These are phyloP conservation scores for Trametes sanguinea DNA, from an alignment of 768 basidiomycete genomes.

Conservation along the genomic window DNA sequence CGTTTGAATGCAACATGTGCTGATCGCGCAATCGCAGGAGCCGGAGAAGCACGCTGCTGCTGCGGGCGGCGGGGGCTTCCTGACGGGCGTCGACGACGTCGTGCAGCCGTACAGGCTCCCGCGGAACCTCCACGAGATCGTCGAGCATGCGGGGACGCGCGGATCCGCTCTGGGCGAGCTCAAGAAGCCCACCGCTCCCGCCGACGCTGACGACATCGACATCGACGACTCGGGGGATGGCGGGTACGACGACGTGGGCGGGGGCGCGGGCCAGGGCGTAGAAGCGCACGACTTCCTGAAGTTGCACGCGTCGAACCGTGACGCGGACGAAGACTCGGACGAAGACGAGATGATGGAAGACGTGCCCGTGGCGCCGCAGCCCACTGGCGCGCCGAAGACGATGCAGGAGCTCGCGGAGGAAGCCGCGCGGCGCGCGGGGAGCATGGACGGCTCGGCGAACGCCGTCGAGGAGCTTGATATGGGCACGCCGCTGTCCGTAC, in stretches of 20 bases:
- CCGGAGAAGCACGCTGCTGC: constrained; percentile 10
- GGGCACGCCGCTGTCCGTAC: neutral
- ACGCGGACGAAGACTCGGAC: constrained; percentile 31
- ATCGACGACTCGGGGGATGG: neutral
- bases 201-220: neutral
- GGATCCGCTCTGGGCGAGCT: constrained; percentile 16
- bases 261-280: neutral
- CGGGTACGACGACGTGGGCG: constrained; percentile 28
- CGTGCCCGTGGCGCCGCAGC: constrained; percentile 5
- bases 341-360: constrained; percentile 30
- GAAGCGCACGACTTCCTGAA: neutral
- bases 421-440: constrained; percentile 17
- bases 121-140: constrained; percentile 44
- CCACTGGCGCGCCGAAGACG: constrained; percentile 48
- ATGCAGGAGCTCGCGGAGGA: constrained; percentile 67
- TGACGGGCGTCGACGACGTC: constrained; percentile 69
- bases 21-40: constrained; percentile 12
- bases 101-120: constrained; percentile 75
- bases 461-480: constrained; percentile 4
- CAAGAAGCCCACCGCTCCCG: neutral
- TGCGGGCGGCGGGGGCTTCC: constrained; percentile 54
- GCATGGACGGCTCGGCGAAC: neutral
- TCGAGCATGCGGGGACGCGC: constrained; percentile 18
- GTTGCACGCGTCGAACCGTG: constrained; percentile 28
- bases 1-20: neutral